phyloP scores from a whole-genome alignment of 352 stramenopile genomes.

The Blastocystis sp. region DNA sequence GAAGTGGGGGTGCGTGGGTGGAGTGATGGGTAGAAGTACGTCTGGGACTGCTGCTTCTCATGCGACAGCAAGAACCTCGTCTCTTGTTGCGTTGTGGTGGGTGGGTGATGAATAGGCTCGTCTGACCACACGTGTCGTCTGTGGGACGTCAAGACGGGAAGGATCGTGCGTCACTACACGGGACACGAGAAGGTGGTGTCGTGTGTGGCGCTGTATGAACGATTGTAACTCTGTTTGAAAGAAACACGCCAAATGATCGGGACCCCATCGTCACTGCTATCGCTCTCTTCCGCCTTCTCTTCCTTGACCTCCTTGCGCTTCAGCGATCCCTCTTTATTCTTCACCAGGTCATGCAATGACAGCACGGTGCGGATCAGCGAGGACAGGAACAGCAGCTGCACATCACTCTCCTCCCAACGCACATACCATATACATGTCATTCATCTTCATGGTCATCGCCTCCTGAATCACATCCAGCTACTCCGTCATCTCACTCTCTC shows the following conservation, averaged over 20 bases:
- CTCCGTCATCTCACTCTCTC: not conserved
- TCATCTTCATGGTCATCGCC: constrained; percentile 61
- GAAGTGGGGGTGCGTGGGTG: not conserved
- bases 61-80: constrained; percentile 72
- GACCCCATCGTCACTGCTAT: constrained; percentile 14
- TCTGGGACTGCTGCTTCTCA: constrained; percentile 70
- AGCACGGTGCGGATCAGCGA: constrained; percentile 57
- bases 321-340: constrained; percentile 49
- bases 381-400: constrained; percentile 60
- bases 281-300: not conserved
- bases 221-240: constrained; percentile 45
- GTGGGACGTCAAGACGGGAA: constrained; percentile 59
- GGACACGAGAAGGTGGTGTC: constrained; percentile 69
- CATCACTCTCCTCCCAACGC: not conserved
- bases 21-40: constrained; percentile 33
- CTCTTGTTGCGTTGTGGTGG: not conserved
- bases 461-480: constrained; percentile 71
- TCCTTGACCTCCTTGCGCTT: constrained; percentile 53
- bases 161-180: constrained; percentile 69
- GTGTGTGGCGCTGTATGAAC: constrained; percentile 59
- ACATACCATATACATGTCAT: constrained; percentile 69
- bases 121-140: constrained; percentile 66
- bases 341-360: constrained; percentile 69
- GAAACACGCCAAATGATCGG: constrained; percentile 57
- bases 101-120: constrained; percentile 1